phyloP scores from a whole-genome alignment of 1,284 basidiomycete genomes.

The Tetrapyrgos nigripes region DNA sequence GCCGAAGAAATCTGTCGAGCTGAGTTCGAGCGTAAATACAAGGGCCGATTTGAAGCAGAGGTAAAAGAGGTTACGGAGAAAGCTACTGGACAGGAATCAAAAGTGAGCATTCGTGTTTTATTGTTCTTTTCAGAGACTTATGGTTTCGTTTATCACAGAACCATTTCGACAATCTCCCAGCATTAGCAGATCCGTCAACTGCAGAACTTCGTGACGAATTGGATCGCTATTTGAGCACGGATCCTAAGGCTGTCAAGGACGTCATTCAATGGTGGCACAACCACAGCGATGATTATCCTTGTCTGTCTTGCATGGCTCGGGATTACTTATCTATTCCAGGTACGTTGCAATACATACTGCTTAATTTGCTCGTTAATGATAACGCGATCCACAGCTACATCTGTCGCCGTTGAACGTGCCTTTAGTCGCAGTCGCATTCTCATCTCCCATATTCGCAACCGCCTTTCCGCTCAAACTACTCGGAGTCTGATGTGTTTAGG shows the following conservation, averaged over 20 bases:
- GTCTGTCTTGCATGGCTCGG: constrained; percentile 34
- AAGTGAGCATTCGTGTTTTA: too few relatives aligned
- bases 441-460: constrained; percentile 33
- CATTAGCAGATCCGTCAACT: constrained; percentile 16
- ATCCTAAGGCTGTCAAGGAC: constrained; percentile 24
- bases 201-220: constrained; percentile 22
- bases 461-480: constrained; percentile 32
- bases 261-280: constrained; percentile 37
- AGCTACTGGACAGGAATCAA: too few relatives aligned
- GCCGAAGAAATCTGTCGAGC: neutral
- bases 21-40: neutral
- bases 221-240: constrained; percentile 27
- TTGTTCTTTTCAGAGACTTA: too few relatives aligned
- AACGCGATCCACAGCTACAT: constrained; percentile 21
- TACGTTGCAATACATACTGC: constrained; percentile 18
- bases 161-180: constrained; percentile 21
- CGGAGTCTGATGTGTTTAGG: constrained; percentile 37
- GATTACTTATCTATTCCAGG: constrained; percentile 37
- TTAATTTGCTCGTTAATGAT: neutral
- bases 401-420: constrained; percentile 36
- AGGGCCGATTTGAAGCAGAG: too few relatives aligned
- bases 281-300: constrained; percentile 24
- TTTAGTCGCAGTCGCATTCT: constrained; percentile 37
- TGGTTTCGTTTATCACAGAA: too few relatives aligned
- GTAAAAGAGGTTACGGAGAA: too few relatives aligned